Base-by-base conservation (phyloP, 2,329 filamentous ascomycete genomes). In the Xylaria arbuscula region DNA sequence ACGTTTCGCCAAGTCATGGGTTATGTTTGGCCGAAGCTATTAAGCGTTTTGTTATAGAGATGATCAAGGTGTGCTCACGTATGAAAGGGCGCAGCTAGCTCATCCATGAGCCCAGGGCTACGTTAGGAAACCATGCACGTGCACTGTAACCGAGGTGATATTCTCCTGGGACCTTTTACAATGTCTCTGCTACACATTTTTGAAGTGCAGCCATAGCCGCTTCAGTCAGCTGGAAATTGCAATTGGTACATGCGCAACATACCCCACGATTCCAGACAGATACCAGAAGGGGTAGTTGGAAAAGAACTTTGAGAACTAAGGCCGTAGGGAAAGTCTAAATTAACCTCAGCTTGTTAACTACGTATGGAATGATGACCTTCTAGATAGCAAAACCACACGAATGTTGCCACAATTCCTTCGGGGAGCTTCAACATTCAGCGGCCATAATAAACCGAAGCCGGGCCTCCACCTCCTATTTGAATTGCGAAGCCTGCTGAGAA, bases 1-100 rank as follows among this genome's bases (percentile, higher is more conserved):
- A 70, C 85, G 84, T 72, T 83, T 89, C 59, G 95, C 95, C 19
- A 89, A 95, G 85, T 88, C 91, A 77, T 98, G 93, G 92, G 92
- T 93, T 81, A 92, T 98, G 90, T 98, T 98, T 81, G 95, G 95
- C 76, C 87, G 92, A 83, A 91, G 86, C 78, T 89, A 89, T 78
- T 89, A 85, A 32, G n/a, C 13, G 22, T 57, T 50, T 50, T 15
- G 32, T n/a, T 57, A 40, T 32, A 34, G 53, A 64, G 32, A 38
- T 64, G 22, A 28, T 15, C 32, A 57, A 57, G 22, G 19, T 32
- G 15, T 50, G 17, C 28, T 57, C 32, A 8, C 32, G 32, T n/a
- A 24, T 28, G 13, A 28, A 28, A 38, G n/a, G 40, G 40, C 40
- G 40, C 15, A 36, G 13, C 51, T 28, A 48, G 28, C 42, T 38